A percentile compares a stretch with the other conserved stretches of the same genome.
phyloP scores from a whole-genome alignment of 805 yeast species.

The Candida pseudoglaebosa region DNA sequence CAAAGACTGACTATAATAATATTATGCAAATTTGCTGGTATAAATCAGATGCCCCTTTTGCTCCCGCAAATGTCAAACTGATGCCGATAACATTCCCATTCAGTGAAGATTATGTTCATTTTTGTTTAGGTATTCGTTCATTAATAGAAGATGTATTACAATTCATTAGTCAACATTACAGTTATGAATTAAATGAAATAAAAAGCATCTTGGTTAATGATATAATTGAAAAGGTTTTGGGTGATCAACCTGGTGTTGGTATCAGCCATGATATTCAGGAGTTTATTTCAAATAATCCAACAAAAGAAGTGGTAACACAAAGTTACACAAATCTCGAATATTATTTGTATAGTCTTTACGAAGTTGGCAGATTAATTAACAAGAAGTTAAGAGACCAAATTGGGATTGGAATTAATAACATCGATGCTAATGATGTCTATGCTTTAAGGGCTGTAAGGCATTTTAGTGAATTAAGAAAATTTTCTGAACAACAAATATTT shows the following conservation, averaged over 20 bases:
- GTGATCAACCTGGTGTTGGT: constrained; percentile 43
- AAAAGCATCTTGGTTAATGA: constrained; percentile 56
- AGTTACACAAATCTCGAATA: constrained; percentile 84
- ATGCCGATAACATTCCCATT: constrained; percentile 68
- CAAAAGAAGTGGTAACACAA: constrained; percentile 87
- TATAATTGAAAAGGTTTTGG: constrained; percentile 64
- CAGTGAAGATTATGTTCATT: constrained; percentile 81
- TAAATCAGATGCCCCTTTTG: constrained; percentile 45
- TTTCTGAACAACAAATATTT: constrained; percentile 78
- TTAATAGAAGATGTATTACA: constrained; percentile 59
- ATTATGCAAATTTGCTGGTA: constrained; percentile 70
- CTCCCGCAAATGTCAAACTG: constrained; percentile 46
- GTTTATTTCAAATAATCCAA: constrained; percentile 54
- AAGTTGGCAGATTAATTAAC: constrained; percentile 51
- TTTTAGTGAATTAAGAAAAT: constrained; percentile 57
- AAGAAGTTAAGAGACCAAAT: constrained; percentile 32
- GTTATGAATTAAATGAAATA: constrained; percentile 56
- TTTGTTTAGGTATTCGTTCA: constrained; percentile 70
- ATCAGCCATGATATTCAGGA: constrained; percentile 59
- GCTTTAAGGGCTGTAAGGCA: constrained; percentile 48
- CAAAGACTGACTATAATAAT: constrained; percentile 54
- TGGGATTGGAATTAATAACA: constrained; percentile 37
- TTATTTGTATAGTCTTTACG: constrained; percentile 70
- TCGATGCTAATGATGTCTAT: constrained; percentile 35
- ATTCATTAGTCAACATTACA: constrained; percentile 63